phyloP scores from a whole-genome alignment of 805 yeast species.

The Teunomyces barrocoloradensis region DNA sequence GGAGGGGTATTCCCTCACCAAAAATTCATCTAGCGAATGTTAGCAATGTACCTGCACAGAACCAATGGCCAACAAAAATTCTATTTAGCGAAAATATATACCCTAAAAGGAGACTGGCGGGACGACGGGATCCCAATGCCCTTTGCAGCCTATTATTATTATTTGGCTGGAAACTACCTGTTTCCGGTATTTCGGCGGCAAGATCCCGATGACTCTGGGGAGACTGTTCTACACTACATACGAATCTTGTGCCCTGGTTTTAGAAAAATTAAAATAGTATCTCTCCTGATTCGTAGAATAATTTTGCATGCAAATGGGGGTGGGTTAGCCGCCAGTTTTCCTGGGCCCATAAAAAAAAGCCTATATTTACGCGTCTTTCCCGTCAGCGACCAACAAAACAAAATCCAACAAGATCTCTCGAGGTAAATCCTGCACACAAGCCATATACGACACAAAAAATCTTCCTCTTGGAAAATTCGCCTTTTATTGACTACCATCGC shows the following conservation, averaged over 20 bases:
- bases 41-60: neutral
- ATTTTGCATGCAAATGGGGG: neutral
- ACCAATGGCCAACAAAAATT: neutral
- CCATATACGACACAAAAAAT: neutral
- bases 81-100: neutral
- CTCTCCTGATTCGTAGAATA: neutral
- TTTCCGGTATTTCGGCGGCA: too few relatives aligned
- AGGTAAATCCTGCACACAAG: neutral
- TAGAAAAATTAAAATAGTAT: neutral
- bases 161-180: too few relatives aligned
- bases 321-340: neutral
- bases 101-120: neutral
- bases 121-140: neutral
- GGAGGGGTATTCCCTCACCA: neutral
- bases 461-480: conserved; percentile 2
- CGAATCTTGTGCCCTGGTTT: neutral
- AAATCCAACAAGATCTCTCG: conserved; percentile 3
- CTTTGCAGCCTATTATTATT: too few relatives aligned
- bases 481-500: neutral
- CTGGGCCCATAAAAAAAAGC: neutral
- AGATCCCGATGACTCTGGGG: too few relatives aligned
- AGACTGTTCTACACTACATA: too few relatives aligned
- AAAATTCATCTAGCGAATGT: neutral
- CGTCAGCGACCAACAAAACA: conserved; percentile 3
- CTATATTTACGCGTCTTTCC: neutral